These are phyloP conservation scores for Schizonepeta tenuifolia DNA, from an alignment of 257 asterid genomes.

Conservation along the genomic window DNA sequence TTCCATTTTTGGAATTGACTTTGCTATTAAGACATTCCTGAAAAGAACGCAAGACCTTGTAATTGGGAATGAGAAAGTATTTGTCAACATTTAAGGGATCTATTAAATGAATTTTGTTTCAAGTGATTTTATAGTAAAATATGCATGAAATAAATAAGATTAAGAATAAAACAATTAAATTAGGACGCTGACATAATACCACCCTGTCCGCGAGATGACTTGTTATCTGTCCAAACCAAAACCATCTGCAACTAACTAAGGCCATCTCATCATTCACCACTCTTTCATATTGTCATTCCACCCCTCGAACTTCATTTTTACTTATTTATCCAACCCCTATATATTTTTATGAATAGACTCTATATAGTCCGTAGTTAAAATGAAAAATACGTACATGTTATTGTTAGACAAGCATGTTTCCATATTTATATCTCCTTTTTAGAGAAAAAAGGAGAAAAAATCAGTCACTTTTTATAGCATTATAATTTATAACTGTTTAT, in stretches of 20 bases:
- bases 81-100: no score
- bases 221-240: conserved; percentile 39
- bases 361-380: background rate
- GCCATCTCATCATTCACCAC: conserved; percentile 24
- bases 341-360: background rate
- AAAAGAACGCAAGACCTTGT: no score
- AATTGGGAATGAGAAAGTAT: no score
- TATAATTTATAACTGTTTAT: no score
- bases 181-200: background rate
- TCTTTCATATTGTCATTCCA: conserved; percentile 10
- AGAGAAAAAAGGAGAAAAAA: no score
- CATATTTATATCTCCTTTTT: no score
- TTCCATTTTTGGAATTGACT: no score
- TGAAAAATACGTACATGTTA: no score
- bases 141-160: background rate
- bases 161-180: background rate
- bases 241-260: conserved; percentile 25
- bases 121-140: no score
- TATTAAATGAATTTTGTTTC: background rate
- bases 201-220: conserved; percentile 33
- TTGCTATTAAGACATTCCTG: no score
- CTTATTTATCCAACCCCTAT: background rate
- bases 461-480: no score
- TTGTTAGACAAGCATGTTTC: no score
- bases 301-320: conserved; percentile 14